Conservation (phyloP, 2,329 filamentous ascomycete genomes). For the Alternaria ethzedia region DNA sequence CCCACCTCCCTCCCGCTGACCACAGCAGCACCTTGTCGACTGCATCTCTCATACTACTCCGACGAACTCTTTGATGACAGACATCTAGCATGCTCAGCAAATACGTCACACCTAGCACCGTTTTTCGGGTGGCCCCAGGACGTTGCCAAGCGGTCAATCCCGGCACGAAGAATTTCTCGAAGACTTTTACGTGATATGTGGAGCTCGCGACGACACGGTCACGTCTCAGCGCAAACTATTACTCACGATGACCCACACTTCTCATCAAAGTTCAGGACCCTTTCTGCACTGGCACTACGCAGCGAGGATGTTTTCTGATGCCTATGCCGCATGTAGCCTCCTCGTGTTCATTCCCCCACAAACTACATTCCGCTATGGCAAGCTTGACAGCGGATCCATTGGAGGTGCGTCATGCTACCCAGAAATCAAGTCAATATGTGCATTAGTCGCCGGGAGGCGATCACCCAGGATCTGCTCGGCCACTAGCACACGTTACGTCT, state of each 20-base stretch:
- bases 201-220: constrained; percentile 26
- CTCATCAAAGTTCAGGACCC: constrained; percentile 24
- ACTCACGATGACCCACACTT: constrained; percentile 36
- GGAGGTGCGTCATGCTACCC: constrained; percentile 7
- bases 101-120: neutral
- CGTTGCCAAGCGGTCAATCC: constrained; percentile 26
- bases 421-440: constrained; percentile 2
- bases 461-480: constrained; percentile 28
- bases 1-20: constrained; percentile 6
- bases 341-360: constrained; percentile 26
- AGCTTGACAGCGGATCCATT: constrained; percentile 8
- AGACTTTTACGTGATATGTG: constrained; percentile 43
- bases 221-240: constrained; percentile 33
- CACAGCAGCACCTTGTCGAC: constrained; percentile 3
- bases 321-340: constrained; percentile 27
- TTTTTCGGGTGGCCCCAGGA: constrained; percentile 17
- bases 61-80: neutral
- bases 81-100: neutral
- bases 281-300: constrained; percentile 11
- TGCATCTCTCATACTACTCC: neutral
- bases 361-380: constrained; percentile 30
- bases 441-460: constrained; percentile 16
- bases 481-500: constrained; percentile 31
- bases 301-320: constrained; percentile 9
- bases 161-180: constrained; percentile 33